A percentile compares a stretch with the other conserved stretches of the same genome.
Conservation (phyloP, 2,329 filamentous ascomycete species). For the Gaeumannomyces sp. region DNA sequence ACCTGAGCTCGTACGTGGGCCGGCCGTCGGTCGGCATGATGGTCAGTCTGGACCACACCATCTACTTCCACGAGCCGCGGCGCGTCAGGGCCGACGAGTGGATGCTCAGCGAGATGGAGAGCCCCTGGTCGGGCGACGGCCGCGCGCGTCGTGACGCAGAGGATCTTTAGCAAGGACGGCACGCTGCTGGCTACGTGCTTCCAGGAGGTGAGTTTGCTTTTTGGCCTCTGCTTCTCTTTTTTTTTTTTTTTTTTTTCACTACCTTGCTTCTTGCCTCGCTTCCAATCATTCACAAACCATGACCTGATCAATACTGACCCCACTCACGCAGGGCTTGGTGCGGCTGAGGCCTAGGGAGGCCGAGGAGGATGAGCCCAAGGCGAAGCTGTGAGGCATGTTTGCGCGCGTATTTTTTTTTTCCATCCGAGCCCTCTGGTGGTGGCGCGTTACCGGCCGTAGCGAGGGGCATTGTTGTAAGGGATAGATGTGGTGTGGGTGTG, state of each 20-base stretch:
- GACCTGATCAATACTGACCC: neutral
- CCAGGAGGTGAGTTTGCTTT: constrained; percentile 49
- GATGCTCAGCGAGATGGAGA: constrained; percentile 76
- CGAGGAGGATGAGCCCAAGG: constrained; percentile 1
- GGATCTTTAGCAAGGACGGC: constrained; percentile 66
- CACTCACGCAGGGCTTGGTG: constrained; percentile 5
- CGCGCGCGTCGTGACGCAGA: constrained; percentile 69
- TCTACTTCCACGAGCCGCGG: constrained; percentile 60
- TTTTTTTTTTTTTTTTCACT: neutral
- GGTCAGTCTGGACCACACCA: constrained; percentile 72
- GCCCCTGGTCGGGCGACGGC: constrained; percentile 73
- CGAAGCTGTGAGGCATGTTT: constrained; percentile 1
- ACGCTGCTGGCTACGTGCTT: constrained; percentile 71
- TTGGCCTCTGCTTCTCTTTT: neutral
- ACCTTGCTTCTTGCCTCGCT: neutral
- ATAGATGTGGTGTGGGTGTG: neutral
- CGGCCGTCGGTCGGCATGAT: constrained; percentile 63
- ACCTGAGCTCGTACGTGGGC: neutral
- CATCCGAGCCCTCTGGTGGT: neutral
- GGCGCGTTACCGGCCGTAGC: neutral
- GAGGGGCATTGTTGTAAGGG: neutral
- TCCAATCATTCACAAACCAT: neutral
- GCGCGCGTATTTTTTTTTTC: neutral
- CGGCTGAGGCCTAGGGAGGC: constrained; percentile 18
- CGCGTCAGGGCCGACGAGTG: constrained; percentile 60